phyloP scores from a whole-genome alignment of 2,329 filamentous ascomycete genomes.

The Westerdykella aurantiaca region DNA sequence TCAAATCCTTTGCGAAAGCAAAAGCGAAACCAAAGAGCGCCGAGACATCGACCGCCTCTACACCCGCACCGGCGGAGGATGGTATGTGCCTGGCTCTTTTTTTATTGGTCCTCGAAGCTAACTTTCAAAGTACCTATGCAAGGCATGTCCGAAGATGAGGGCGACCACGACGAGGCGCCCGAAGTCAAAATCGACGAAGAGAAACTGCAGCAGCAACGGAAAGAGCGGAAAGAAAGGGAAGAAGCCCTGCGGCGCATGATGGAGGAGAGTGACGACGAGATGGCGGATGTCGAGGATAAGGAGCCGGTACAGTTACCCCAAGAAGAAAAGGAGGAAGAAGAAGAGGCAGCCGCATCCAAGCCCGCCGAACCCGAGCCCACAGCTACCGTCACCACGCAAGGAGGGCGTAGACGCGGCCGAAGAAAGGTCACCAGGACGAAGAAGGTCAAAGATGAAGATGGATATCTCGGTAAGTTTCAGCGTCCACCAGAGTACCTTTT shows the following conservation, averaged over 20 bases:
- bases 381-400: slow-evolving; percentile 46
- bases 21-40: slow-evolving; percentile 51
- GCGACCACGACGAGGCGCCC: slow-evolving; percentile 25
- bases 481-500: not conserved
- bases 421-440: slow-evolving; percentile 83
- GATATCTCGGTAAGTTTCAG: slow-evolving; percentile 67
- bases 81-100: slow-evolving; percentile 29
- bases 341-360: slow-evolving; percentile 14
- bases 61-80: slow-evolving; percentile 44
- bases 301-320: not conserved
- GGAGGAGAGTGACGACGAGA: slow-evolving; percentile 61
- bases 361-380: slow-evolving; percentile 17
- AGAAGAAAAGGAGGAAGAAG: slow-evolving; percentile 34
- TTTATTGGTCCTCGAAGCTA: slow-evolving; percentile 11
- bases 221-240: slow-evolving; percentile 56
- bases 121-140: slow-evolving; percentile 44
- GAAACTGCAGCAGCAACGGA: slow-evolving; percentile 33
- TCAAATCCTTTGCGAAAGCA: slow-evolving; percentile 71
- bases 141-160: slow-evolving; percentile 47
- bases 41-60: slow-evolving; percentile 40
- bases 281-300: slow-evolving; percentile 48
- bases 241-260: slow-evolving; percentile 68
- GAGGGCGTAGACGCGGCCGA: slow-evolving; percentile 67
- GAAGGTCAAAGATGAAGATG: slow-evolving; percentile 79
- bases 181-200: slow-evolving; percentile 27